Percentiles rank a stretch among this genome's conserved stretches.
Conservation (phyloP, 768 basidiomycete genomes). For the Rhodotorula toruloides region DNA sequence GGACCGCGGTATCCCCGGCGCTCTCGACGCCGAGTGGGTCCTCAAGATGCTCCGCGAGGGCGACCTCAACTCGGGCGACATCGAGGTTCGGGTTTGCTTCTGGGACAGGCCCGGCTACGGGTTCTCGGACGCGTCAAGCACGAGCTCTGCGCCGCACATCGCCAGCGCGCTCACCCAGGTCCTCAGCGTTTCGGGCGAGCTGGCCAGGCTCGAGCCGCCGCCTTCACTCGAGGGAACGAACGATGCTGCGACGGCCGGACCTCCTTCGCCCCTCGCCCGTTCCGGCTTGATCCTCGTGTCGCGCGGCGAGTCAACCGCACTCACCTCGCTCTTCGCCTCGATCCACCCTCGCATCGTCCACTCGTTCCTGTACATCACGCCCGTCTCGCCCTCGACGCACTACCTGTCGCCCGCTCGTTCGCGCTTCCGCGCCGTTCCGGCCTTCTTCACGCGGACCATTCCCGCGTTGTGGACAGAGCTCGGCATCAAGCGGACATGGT, state of each 20-base stretch:
- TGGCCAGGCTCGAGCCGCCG: constrained; percentile 35
- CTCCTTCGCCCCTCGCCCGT: constrained; percentile 33
- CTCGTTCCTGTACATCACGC: constrained; percentile 32
- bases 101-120: constrained; percentile 39
- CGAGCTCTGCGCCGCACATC: constrained; percentile 19
- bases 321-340: constrained; percentile 32
- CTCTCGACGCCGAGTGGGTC: constrained; percentile 30
- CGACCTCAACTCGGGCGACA: constrained; percentile 22
- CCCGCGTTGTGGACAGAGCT: constrained; percentile 23
- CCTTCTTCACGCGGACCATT: constrained; percentile 15
- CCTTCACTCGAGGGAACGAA: constrained; percentile 2
- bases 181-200: constrained; percentile 30
- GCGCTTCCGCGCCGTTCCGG: constrained; percentile 6
- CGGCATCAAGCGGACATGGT: constrained; percentile 9
- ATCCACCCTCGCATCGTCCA: constrained; percentile 30
- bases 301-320: constrained; percentile 13
- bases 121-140: constrained; percentile 29
- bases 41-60: constrained; percentile 33
- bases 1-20: constrained; percentile 30
- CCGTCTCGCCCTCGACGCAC: constrained; percentile 18
- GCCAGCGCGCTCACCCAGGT: constrained; percentile 33
- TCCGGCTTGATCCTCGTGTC: constrained; percentile 35
- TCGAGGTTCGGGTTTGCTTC: constrained; percentile 34
- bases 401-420: not conserved
- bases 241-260: not conserved